Evolutionary conservation across 371 early-diverging fungal species (phyloP).

Genomic region (Sporodiniella umbellata): DNA sequence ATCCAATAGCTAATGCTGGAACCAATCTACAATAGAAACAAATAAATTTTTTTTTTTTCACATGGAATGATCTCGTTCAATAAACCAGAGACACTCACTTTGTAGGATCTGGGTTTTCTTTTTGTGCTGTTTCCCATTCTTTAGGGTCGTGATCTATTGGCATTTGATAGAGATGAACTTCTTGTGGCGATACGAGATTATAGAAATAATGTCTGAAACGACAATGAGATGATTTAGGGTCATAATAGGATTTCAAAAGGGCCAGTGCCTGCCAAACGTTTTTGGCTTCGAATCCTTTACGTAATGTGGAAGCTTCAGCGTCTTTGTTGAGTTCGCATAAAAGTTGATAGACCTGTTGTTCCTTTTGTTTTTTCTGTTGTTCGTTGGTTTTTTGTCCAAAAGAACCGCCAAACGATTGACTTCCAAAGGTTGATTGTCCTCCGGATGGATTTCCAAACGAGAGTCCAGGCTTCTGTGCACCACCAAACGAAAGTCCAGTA

Average conservation of each 20-base stretch:
- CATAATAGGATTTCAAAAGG: conserved; percentile 73
- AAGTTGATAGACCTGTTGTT: conserved; percentile 29
- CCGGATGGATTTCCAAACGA: too few species aligned
- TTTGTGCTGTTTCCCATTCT: conserved; percentile 80
- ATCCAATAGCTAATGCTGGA: conserved; percentile 82
- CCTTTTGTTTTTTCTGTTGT: conserved; percentile 26
- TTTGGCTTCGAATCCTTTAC: conserved; percentile 26
- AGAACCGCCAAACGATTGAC: too few species aligned
- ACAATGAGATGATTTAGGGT: conserved; percentile 74
- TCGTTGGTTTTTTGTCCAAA: not conserved
- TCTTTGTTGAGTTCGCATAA: conserved; percentile 24
- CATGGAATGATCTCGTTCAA: not conserved
- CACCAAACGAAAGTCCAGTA: too few species aligned
- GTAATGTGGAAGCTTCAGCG: conserved; percentile 23
- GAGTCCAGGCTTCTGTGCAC: too few species aligned
- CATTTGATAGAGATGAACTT: conserved; percentile 73
- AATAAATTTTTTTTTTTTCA: not conserved
- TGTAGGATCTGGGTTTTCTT: conserved; percentile 80
- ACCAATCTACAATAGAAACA: conserved; percentile 59
- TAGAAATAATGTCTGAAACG: conserved; percentile 90
- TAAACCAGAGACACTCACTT: conserved; percentile 53
- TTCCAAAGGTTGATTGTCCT: too few species aligned
- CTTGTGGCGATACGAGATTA: conserved; percentile 79
- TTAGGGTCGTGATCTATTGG: conserved; percentile 70
- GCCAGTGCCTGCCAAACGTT: conserved; percentile 58